phyloP scores from a whole-genome alignment of 2,329 filamentous ascomycete genomes.

The Alternaria consortialis region DNA sequence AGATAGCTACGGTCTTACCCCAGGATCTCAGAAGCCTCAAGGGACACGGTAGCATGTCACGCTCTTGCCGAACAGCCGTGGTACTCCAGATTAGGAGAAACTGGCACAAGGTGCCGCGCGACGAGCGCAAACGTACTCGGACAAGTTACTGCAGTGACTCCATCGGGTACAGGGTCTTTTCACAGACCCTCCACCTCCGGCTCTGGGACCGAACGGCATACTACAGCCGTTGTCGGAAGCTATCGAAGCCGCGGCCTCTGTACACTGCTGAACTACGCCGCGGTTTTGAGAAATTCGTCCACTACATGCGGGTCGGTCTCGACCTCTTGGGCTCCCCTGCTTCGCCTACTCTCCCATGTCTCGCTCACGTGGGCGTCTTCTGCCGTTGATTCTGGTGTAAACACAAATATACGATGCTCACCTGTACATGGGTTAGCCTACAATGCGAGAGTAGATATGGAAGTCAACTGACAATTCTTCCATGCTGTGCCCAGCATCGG shows the following conservation, averaged over 20 bases:
- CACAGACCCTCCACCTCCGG: not conserved
- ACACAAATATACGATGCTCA: slow-evolving; percentile 46
- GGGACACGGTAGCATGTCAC: not conserved
- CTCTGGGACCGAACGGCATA: not conserved
- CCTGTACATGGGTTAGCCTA: slow-evolving; percentile 16
- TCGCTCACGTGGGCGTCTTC: slow-evolving; percentile 43
- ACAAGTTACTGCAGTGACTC: not conserved
- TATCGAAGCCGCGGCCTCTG: slow-evolving; percentile 2
- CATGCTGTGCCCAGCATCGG: slow-evolving; percentile 44
- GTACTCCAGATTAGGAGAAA: not conserved
- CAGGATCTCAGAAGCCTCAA: not conserved
- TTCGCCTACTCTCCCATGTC: slow-evolving; percentile 31
- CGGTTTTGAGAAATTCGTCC: slow-evolving; percentile 34
- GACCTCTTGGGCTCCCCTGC: slow-evolving; percentile 24
- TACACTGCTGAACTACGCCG: slow-evolving; percentile 12
- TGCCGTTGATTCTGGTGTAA: slow-evolving; percentile 33
- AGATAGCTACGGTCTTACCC: slow-evolving; percentile 2
- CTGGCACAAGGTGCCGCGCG: not conserved
- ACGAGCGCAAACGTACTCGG: not conserved
- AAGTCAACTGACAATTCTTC: slow-evolving; percentile 38
- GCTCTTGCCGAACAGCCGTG: slow-evolving; percentile 2
- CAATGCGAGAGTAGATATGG: not conserved
- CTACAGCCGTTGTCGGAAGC: slow-evolving; percentile 8
- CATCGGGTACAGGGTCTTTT: not conserved
- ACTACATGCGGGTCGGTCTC: slow-evolving; percentile 43